Evolutionary conservation across 2,329 filamentous ascomycete species (phyloP).

Genomic region (Ilyonectria robusta): DNA sequence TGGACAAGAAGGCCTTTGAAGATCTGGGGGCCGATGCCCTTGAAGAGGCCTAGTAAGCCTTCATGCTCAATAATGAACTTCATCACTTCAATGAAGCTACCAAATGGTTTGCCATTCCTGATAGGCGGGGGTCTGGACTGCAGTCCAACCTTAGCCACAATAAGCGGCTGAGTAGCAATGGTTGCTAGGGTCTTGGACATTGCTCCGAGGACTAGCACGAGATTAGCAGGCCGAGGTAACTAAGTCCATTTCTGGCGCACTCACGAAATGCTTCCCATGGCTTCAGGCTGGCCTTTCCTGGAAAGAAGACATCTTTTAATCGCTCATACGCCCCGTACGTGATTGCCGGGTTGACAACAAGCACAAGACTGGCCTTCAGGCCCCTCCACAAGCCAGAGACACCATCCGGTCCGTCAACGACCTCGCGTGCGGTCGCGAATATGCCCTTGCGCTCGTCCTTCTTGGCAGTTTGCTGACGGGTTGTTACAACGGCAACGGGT

Average conservation of each 20-base stretch:
- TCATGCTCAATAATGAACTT: constrained; percentile 92
- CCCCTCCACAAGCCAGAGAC: constrained; percentile 93
- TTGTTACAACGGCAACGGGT: constrained; percentile 94
- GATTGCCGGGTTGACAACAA: constrained; percentile 96
- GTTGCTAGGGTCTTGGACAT: constrained; percentile 95
- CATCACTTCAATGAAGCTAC: constrained; percentile 95
- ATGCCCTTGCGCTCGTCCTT: constrained; percentile 89
- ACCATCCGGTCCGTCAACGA: constrained; percentile 91
- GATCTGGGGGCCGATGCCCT: constrained; percentile 95
- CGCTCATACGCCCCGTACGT: constrained; percentile 98
- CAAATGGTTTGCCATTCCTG: constrained; percentile 91
- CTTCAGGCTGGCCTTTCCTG: constrained; percentile 80
- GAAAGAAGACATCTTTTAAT: constrained; percentile 82
- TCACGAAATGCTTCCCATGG: constrained; percentile 93
- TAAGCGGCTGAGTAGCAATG: constrained; percentile 92
- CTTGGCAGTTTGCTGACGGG: constrained; percentile 92
- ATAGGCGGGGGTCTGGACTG: constrained; percentile 92
- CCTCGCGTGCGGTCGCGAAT: constrained; percentile 88
- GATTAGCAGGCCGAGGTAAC: constrained; percentile 20
- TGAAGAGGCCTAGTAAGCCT: constrained; percentile 88
- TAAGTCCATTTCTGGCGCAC: constrained; percentile 54
- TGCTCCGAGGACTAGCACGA: constrained; percentile 81
- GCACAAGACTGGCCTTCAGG: constrained; percentile 93
- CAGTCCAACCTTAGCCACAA: constrained; percentile 96
- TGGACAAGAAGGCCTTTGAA: constrained; percentile 94